phyloP scores from a whole-genome alignment of 768 basidiomycete species.

The Naganishia vishniacii region DNA sequence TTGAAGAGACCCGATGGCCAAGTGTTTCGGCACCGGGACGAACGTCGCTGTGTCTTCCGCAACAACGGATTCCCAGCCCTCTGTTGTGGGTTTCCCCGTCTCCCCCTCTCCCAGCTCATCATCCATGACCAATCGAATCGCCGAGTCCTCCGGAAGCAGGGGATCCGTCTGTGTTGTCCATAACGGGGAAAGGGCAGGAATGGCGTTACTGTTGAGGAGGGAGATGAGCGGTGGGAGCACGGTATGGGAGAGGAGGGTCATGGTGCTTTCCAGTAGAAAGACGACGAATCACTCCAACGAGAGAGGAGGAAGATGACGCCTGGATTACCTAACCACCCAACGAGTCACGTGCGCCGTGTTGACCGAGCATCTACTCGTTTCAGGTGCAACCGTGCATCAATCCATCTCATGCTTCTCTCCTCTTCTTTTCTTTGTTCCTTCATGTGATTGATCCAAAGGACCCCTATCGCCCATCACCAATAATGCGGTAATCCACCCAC shows the following conservation, averaged over 20 bases:
- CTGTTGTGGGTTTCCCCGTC: background rate
- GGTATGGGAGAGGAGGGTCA: background rate
- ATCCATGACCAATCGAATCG: slow-evolving; percentile 33
- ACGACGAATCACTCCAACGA: no score
- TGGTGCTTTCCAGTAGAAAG: background rate
- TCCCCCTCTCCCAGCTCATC: background rate
- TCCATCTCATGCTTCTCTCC: background rate
- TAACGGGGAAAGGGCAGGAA: slow-evolving; percentile 38
- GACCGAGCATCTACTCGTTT: background rate
- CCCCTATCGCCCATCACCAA: no score
- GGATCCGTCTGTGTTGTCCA: slow-evolving; percentile 30
- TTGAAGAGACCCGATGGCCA: background rate
- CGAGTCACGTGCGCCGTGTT: background rate
- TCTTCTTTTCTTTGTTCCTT: no score
- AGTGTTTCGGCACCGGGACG: background rate
- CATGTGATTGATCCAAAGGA: no score
- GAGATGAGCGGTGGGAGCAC: slow-evolving; percentile 38
- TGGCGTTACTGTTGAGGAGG: slow-evolving; percentile 40
- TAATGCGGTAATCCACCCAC: no score
- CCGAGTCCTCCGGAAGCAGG: slow-evolving; percentile 24
- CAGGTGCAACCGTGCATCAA: background rate
- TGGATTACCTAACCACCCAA: background rate
- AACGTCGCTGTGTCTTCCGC: background rate
- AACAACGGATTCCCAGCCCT: background rate
- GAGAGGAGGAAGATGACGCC: background rate